Evolutionary conservation across 257 asterid species (phyloP), one percentile per base, ranked within the genome.

Genomic region (Misopates orontium): DNA sequence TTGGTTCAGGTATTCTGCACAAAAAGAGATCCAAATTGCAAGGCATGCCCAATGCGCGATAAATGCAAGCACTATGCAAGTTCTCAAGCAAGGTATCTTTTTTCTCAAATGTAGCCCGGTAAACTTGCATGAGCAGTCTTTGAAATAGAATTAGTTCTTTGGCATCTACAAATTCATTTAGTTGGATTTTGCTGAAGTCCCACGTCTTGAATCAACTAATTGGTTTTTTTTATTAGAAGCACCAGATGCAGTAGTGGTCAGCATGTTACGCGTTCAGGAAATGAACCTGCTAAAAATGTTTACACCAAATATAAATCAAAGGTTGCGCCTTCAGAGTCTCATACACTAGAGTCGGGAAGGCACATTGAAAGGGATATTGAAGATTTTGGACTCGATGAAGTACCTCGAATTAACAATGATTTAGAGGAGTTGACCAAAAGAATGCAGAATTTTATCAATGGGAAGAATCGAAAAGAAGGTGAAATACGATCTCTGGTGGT

Each of bases 31-130:
- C 96, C 94, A 0, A 90, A 85, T 23, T 87, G 90, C 52, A 71
- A 70, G 18, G 78, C 79, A 6, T 90, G 97, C 50, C 96, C 96
- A n/a, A 49, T 80, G 84, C 82, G 57, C 60, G 76, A 36, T 6
- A 71, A 73, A 5, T 90, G 95, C 76, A 70, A 50, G 28, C 85
- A 90, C 64, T 87, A 55, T 74, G 88, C 90, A 18, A 87, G 96
- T 59, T 79, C 71, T 53, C 48, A 13, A 68, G 87, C 84, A 60
- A 83, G 91, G 96, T 90, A n/a, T 59, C 58, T 18, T n/a, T 31
- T 31, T 58, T 31, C 16, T 28, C 14, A 57, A 19, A 13, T 32
- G 8, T 28, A 2, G 3, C 36, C 36, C 7, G 7, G 36, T 2
- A 2, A 28, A 28, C 36, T 28, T 36, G 20, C 14, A 28, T 56